A percentile compares a stretch with the other conserved stretches of the same genome.
Conservation (phyloP, 306 rosid genomes). For the Gastrolobium villosum region DNA sequence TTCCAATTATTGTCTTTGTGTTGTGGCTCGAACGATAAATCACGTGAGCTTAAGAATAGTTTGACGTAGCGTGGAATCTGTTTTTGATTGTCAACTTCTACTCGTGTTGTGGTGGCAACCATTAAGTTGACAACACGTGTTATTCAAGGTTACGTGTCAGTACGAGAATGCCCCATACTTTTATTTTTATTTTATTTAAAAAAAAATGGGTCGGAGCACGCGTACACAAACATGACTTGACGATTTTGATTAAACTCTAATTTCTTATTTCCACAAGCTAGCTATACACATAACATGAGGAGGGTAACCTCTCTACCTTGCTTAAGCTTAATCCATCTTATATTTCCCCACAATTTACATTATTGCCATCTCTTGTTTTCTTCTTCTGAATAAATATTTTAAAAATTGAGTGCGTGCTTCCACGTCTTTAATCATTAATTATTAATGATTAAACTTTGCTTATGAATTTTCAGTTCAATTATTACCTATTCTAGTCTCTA, state of each 20-base stretch:
- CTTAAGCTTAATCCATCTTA: neutral
- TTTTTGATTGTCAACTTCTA: constrained; percentile 11
- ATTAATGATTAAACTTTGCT: neutral
- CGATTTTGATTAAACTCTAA: constrained; percentile 8
- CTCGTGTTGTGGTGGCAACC: constrained; percentile 7
- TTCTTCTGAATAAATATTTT: neutral
- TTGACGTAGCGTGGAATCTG: constrained; percentile 56
- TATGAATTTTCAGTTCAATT: neutral
- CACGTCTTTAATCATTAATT: too few relatives aligned
- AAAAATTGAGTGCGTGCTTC: neutral
- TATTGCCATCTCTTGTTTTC: neutral
- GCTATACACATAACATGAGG: neutral
- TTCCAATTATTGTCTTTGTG: neutral
- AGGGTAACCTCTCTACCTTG: neutral
- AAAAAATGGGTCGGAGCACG: constrained; percentile 35
- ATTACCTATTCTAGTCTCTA: neutral
- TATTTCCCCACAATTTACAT: neutral
- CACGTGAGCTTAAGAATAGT: constrained; percentile 39
- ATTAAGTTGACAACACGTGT: constrained; percentile 48
- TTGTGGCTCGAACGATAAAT: constrained; percentile 27
- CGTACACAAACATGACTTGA: constrained; percentile 23
- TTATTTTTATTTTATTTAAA: too few relatives aligned
- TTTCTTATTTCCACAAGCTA: constrained; percentile 31
- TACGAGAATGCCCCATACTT: neutral
- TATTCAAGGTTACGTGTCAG: constrained; percentile 16